A percentile compares a stretch with the other conserved stretches of the same genome.
phyloP scores from a whole-genome alignment of 345 rosid genomes.

The Citrus unshiu region DNA sequence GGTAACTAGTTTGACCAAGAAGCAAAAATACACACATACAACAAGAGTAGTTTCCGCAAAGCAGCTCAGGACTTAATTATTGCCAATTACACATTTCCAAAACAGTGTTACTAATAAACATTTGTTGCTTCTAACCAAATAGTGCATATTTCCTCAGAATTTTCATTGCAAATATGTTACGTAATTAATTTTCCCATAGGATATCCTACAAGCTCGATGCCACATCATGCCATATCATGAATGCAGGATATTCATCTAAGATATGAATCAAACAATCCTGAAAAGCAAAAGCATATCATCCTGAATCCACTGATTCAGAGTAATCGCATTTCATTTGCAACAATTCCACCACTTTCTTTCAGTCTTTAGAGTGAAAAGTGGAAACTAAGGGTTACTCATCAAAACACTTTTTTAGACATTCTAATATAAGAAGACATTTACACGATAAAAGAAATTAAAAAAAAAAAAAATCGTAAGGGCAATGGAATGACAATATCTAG shows the following conservation, averaged over 20 bases:
- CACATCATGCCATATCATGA: neutral
- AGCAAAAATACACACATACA: neutral
- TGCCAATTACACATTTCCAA: neutral
- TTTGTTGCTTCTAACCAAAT: neutral
- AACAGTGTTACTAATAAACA: neutral
- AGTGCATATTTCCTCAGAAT: neutral
- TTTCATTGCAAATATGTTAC: neutral
- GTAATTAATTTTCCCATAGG: neutral
- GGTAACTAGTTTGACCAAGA: neutral
- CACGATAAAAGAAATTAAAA: neutral
- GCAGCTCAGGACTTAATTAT: neutral
- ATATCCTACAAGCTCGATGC: neutral
- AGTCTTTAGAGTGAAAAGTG: neutral
- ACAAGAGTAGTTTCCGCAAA: neutral
- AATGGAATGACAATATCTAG: neutral
- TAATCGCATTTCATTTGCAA: neutral
- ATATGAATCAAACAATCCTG: neutral
- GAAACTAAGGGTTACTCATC: no score
- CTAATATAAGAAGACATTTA: neutral
- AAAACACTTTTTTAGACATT: no score
- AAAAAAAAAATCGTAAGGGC: no score
- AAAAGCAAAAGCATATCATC: neutral
- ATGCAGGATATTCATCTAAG: neutral
- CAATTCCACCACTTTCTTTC: neutral
- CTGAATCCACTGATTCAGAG: neutral